phyloP scores from a whole-genome alignment of 106 monocot genomes.

The Dendrobium chrysotoxum region DNA sequence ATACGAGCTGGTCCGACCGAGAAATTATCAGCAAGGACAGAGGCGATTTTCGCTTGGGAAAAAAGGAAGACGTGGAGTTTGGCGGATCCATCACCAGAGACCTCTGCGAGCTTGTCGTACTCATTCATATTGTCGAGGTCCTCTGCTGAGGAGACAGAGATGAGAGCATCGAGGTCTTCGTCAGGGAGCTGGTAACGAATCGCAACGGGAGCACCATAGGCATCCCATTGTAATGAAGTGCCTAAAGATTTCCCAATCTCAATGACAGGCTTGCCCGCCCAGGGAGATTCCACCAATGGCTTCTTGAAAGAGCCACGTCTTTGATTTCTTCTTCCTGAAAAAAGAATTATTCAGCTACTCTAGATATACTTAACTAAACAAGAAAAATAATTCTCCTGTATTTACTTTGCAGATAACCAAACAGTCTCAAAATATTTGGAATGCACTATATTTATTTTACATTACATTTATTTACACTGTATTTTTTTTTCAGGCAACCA shows the following conservation, averaged over 20 bases:
- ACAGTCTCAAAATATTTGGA: too few relatives aligned
- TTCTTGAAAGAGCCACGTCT: not conserved
- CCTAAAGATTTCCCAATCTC: conserved; percentile 4
- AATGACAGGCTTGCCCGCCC: not conserved
- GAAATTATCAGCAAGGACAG: not conserved
- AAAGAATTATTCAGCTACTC: too few relatives aligned
- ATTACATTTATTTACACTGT: too few relatives aligned
- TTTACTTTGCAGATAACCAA: too few relatives aligned
- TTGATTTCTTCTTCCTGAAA: too few relatives aligned
- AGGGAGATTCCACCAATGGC: not conserved
- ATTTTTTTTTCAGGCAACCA: too few relatives aligned
- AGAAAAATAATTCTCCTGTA: too few relatives aligned
- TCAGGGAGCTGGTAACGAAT: conserved; percentile 84
- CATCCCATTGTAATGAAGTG: conserved; percentile 15
- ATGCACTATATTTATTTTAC: too few relatives aligned
- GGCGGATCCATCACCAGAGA: conserved; percentile 36
- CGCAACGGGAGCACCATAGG: conserved; percentile 28
- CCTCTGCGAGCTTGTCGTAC: conserved; percentile 53
- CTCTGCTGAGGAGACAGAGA: conserved; percentile 69
- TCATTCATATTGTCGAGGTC: conserved; percentile 96
- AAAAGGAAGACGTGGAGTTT: conserved; percentile 68
- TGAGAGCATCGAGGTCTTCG: conserved; percentile 79
- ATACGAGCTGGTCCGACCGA: conserved; percentile 6
- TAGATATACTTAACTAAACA: too few relatives aligned
- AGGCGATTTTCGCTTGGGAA: conserved; percentile 22